These are phyloP conservation scores for Neurospora sp. DNA, from an alignment of 2,329 filamentous ascomycete species.

Conservation along the genomic window DNA sequence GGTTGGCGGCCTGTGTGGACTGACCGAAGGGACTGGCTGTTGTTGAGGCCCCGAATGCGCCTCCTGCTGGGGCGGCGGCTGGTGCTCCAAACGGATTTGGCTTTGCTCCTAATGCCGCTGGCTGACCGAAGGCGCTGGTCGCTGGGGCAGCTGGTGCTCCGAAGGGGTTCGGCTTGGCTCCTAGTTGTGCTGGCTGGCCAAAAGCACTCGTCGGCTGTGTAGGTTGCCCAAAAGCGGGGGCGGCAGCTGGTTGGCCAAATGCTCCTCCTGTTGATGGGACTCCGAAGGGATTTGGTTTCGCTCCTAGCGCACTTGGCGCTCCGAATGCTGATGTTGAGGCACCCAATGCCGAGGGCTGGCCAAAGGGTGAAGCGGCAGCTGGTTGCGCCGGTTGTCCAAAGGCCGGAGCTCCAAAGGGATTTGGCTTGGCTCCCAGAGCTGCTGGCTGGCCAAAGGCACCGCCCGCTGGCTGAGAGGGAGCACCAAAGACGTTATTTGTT, in stretches of 20 bases:
- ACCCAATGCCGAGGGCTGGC: slow-evolving; percentile 25
- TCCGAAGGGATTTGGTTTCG: slow-evolving; percentile 22
- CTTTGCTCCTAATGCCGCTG: slow-evolving; percentile 19
- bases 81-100: slow-evolving; percentile 24
- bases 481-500: not conserved
- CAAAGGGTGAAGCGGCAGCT: slow-evolving; percentile 23
- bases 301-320: slow-evolving; percentile 21
- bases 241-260: slow-evolving; percentile 23
- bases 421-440: slow-evolving; percentile 23
- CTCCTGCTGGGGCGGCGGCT: slow-evolving; percentile 25
- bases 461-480: slow-evolving; percentile 2
- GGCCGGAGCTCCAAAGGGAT: slow-evolving; percentile 36
- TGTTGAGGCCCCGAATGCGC: slow-evolving; percentile 15
- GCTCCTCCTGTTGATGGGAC: slow-evolving; percentile 22
- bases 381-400: slow-evolving; percentile 35
- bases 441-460: slow-evolving; percentile 32
- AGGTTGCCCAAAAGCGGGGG: slow-evolving; percentile 31
- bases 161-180: slow-evolving; percentile 10
- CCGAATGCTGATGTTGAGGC: slow-evolving; percentile 18
- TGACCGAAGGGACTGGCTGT: slow-evolving; percentile 23
- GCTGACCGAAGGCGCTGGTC: slow-evolving; percentile 22
- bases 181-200: slow-evolving; percentile 23
- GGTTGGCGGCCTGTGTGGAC: slow-evolving; percentile 16
- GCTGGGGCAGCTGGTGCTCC: slow-evolving; percentile 10
- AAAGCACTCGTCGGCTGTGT: slow-evolving; percentile 28